Evolutionary conservation across 768 basidiomycete species (phyloP).

Genomic region (Podaxis sp.): DNA sequence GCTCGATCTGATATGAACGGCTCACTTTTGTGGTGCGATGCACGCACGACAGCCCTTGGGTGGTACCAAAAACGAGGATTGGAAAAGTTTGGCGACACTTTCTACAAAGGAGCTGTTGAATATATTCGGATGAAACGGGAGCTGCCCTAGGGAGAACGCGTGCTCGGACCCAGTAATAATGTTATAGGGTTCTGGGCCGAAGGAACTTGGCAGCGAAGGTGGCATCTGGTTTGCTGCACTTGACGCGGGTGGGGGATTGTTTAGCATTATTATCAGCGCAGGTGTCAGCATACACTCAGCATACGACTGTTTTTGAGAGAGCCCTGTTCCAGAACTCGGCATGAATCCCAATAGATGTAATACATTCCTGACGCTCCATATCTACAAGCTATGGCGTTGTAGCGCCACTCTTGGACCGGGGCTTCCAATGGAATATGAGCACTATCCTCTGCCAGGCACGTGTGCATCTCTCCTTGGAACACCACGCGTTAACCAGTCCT

Average conservation of each 20-base stretch:
- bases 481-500: not conserved
- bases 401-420: not conserved
- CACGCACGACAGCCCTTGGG: constrained; percentile 36
- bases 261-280: not conserved
- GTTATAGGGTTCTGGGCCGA: not conserved
- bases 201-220: not conserved
- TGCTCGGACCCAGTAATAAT: no score
- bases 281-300: not conserved
- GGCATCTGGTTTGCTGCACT: not conserved
- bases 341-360: not conserved
- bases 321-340: not conserved
- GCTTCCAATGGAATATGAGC: not conserved
- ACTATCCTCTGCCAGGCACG: not conserved
- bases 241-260: not conserved
- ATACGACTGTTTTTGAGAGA: not conserved
- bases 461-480: not conserved
- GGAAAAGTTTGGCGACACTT: constrained; percentile 43
- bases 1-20: constrained; percentile 40
- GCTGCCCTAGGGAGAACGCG: constrained; percentile 15
- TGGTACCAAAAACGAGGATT: constrained; percentile 59
- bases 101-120: constrained; percentile 53
- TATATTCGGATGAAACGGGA: constrained; percentile 54
- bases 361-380: not conserved
- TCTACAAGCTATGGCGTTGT: not conserved
- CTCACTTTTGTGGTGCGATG: constrained; percentile 57